Base-by-base conservation (phyloP, 2,329 filamentous ascomycete species). In the Neofusicoccum ribis region DNA sequence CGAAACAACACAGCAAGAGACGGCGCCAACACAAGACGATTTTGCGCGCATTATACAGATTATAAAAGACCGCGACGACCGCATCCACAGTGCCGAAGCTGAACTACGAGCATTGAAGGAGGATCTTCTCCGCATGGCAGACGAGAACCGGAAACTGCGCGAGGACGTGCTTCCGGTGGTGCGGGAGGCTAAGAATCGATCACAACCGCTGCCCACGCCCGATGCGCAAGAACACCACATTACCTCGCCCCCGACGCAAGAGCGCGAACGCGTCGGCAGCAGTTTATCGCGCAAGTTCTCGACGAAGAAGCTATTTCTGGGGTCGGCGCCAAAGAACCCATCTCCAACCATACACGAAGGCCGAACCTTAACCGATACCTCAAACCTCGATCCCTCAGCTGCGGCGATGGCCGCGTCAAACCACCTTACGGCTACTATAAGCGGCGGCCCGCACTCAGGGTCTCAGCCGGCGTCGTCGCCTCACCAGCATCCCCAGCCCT, bases 111-210 rank as follows among this genome's bases (percentile, higher is more conserved):
- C 90, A 67, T 85, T 98, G 72, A 89, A 79, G 66, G 79, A 81
- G 58, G 81, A 83, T 66, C 73, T 84, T 54, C 78, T 77, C 67
- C 74, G 80, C 44, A 77, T 83, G 62, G 71, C 90, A 12, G 92
- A 97, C 46, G 93, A 98, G 75, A 97, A 96, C 76, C 86, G 91
- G 70, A 89, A 92, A 70, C 80, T 99, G 68, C 86, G 95, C 65
- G 94, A 98, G 77, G 95, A 99, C 74, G 88, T 97, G 73, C 84
- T 98, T 37, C 94, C 95, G 3, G 89, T 96, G 20, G 87, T 97
- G 72, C 91, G 93, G 68, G 88, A 97, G 73, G 91, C 89, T 72
- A 98, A 98, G 80, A 93, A 98, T 75, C 90, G 90, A 71, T 91
- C 93, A 69, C 92, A 97, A 74, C 94, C 94, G 41, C 83, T 98